A percentile compares a stretch with the other conserved stretches of the same genome.
Conservation (phyloP, 495 filamentous ascomycete species). For the Trichoderma reesei region DNA sequence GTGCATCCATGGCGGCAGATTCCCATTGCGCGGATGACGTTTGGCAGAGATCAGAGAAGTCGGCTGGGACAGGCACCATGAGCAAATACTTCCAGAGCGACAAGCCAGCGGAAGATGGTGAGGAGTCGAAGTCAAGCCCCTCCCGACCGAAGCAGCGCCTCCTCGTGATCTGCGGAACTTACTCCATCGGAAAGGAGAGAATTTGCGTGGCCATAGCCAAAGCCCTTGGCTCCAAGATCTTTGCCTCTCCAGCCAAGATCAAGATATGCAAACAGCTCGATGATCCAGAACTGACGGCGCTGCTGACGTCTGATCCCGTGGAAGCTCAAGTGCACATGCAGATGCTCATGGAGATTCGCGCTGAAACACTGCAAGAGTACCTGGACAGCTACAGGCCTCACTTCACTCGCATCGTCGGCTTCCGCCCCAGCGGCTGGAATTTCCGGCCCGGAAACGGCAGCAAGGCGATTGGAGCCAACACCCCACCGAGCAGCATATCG, state of each 20-base stretch:
- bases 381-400: slow-evolving; percentile 62
- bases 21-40: slow-evolving; percentile 22
- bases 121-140: not conserved
- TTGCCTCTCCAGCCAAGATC: slow-evolving; percentile 70
- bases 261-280: slow-evolving; percentile 76
- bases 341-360: slow-evolving; percentile 78
- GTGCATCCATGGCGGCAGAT: slow-evolving; percentile 44
- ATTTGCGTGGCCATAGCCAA: slow-evolving; percentile 87
- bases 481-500: slow-evolving; percentile 25
- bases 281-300: slow-evolving; percentile 66
- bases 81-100: slow-evolving; percentile 33
- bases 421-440: slow-evolving; percentile 86
- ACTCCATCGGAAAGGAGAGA: slow-evolving; percentile 95
- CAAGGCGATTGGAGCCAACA: slow-evolving; percentile 20
- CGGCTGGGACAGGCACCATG: slow-evolving; percentile 22
- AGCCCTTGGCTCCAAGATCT: slow-evolving; percentile 84
- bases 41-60: slow-evolving; percentile 15
- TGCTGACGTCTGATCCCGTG: slow-evolving; percentile 67
- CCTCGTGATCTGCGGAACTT: slow-evolving; percentile 89
- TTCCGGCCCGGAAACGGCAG: slow-evolving; percentile 52
- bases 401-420: slow-evolving; percentile 82
- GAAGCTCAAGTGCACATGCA: slow-evolving; percentile 98
- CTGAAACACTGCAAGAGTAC: slow-evolving; percentile 83
- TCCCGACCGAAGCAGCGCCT: slow-evolving; percentile 40
- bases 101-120: slow-evolving; percentile 15